Evolutionary conservation across 1,139 yeast species (phyloP).

Genomic region (Ogataea hybrid): DNA sequence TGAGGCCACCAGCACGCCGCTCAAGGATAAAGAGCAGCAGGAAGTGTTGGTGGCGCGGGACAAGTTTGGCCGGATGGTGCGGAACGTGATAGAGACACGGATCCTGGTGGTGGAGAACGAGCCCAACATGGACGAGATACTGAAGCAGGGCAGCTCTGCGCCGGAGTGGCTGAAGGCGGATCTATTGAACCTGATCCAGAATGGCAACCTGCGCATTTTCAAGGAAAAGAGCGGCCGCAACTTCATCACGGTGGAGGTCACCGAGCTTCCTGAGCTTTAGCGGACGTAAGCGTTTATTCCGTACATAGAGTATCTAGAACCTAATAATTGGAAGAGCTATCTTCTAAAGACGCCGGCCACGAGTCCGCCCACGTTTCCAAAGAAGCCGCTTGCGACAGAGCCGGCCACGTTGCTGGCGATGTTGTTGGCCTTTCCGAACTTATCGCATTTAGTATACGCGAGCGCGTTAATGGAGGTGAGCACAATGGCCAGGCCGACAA

Average conservation of each 20-base stretch:
- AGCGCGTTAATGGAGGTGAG: slow-evolving; percentile 78
- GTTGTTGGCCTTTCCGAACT: slow-evolving; percentile 75
- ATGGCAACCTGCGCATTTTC: slow-evolving; percentile 17
- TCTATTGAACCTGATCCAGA: slow-evolving; percentile 15
- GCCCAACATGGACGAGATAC: slow-evolving; percentile 17
- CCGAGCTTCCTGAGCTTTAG: slow-evolving; percentile 8
- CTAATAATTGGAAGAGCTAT: not conserved
- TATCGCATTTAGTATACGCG: slow-evolving; percentile 90
- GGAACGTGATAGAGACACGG: slow-evolving; percentile 15
- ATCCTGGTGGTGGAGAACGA: slow-evolving; percentile 21
- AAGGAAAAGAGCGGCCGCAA: slow-evolving; percentile 16
- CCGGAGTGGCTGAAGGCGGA: slow-evolving; percentile 18
- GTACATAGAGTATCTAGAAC: slow-evolving; percentile 5
- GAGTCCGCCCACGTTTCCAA: slow-evolving; percentile 38
- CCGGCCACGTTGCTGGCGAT: slow-evolving; percentile 39
- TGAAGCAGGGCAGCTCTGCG: slow-evolving; percentile 15
- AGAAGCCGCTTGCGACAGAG: slow-evolving; percentile 45
- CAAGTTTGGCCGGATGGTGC: slow-evolving; percentile 4
- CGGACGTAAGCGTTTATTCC: not conserved
- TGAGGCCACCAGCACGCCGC: slow-evolving; percentile 19
- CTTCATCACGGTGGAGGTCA: slow-evolving; percentile 20
- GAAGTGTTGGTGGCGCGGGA: slow-evolving; percentile 11
- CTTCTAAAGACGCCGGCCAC: slow-evolving; percentile 3
- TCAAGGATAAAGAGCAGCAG: slow-evolving; percentile 2
- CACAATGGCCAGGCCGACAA: slow-evolving; percentile 63